Percentiles rank a stretch among this genome's conserved stretches.
Conservation (phyloP, 2,329 filamentous ascomycete genomes). For the Keithomyces neogunnii region DNA sequence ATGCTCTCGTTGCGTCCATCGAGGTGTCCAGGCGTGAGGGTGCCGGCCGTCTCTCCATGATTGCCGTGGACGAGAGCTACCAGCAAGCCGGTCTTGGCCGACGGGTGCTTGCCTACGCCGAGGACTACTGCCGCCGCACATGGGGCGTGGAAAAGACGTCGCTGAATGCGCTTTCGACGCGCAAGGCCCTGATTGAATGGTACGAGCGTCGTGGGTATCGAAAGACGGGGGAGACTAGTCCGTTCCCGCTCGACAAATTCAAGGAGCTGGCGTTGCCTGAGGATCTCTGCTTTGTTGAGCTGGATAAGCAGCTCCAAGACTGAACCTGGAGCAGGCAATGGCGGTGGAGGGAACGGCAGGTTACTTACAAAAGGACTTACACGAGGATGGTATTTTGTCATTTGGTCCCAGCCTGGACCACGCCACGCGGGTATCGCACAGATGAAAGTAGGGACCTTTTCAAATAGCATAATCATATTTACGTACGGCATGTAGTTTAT, state of each 20-base stretch:
- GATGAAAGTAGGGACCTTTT: too few species aligned
- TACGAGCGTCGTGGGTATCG: conserved; percentile 25
- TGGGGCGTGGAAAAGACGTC: conserved; percentile 21
- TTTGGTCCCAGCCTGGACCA: too few species aligned
- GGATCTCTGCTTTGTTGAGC: conserved; percentile 25
- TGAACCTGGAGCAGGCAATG: too few species aligned
- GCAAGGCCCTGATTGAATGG: conserved; percentile 25
- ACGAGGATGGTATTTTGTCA: too few species aligned
- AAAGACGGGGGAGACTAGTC: conserved; percentile 23
- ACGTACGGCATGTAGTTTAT: too few species aligned
- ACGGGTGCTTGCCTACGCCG: conserved; percentile 21
- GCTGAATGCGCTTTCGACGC: conserved; percentile 25
- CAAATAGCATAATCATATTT: too few species aligned
- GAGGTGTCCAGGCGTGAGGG: conserved; percentile 17
- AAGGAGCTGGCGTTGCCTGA: conserved; percentile 13
- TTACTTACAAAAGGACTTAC: too few species aligned
- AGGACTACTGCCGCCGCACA: conserved; percentile 18
- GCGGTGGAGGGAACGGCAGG: too few species aligned
- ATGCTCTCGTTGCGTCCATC: conserved; percentile 11
- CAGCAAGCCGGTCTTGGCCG: conserved; percentile 25
- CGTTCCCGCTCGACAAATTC: conserved; percentile 20
- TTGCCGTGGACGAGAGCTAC: conserved; percentile 23
- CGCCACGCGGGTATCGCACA: too few species aligned
- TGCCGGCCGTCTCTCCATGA: conserved; percentile 22
- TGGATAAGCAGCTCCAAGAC: conserved; percentile 20